Evolutionary conservation across 768 basidiomycete genomes (phyloP).

Genomic region (Suillus sp.): DNA sequence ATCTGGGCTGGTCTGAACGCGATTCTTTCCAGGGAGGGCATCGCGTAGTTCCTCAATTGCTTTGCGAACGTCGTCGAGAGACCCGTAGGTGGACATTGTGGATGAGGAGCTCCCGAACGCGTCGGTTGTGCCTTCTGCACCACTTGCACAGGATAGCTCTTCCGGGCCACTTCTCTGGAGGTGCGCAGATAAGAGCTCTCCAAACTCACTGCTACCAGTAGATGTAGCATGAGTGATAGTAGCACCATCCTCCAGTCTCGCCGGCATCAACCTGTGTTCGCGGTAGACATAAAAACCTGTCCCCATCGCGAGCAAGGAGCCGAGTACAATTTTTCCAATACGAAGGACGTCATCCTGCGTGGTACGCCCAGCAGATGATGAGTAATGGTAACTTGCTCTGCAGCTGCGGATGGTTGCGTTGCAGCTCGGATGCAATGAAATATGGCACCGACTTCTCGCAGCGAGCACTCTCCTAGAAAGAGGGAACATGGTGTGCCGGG

Average conservation of each 20-base stretch:
- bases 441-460: not conserved
- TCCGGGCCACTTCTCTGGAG: conserved; percentile 8
- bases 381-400: not conserved
- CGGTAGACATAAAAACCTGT: conserved; percentile 21
- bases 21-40: conserved; percentile 46
- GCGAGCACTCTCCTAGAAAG: not conserved
- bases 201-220: not conserved
- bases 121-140: not conserved
- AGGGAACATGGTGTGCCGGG: not conserved
- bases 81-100: conserved; percentile 42
- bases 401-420: not conserved
- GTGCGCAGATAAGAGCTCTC: conserved; percentile 8
- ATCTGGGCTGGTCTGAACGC: conserved; percentile 53
- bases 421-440: not conserved
- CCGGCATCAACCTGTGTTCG: conserved; percentile 12
- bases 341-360: conserved; percentile 13
- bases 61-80: conserved; percentile 44
- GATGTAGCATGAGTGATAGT: not conserved
- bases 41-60: conserved; percentile 57
- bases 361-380: not conserved
- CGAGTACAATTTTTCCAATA: conserved; percentile 19
- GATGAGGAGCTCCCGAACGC: conserved; percentile 9
- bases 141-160: not conserved
- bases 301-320: conserved; percentile 25
- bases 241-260: conserved; percentile 2